Evolutionary conservation across 352 stramenopile genomes (phyloP).

Genomic region (Phytophthora hibernalis): DNA sequence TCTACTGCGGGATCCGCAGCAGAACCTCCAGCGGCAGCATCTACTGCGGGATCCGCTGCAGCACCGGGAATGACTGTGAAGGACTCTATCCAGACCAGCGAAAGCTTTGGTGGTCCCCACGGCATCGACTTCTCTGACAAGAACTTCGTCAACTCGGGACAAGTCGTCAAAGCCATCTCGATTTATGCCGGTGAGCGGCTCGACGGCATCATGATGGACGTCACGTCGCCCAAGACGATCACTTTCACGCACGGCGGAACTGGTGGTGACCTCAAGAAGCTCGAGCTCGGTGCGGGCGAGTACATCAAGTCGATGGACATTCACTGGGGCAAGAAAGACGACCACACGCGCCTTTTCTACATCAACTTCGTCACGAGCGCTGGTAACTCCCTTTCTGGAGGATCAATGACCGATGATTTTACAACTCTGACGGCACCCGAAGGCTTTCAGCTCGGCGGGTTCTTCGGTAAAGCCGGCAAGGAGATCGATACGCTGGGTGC

Average conservation of each 20-base stretch:
- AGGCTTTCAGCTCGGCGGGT: constrained; percentile 33
- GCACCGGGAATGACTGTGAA: constrained; percentile 22
- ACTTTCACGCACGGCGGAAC: constrained; percentile 34
- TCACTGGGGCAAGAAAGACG: too few relatives aligned
- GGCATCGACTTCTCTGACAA: constrained; percentile 36
- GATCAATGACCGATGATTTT: constrained; percentile 24
- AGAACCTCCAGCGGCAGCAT: not conserved
- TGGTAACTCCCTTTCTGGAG: constrained; percentile 27
- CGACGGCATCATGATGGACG: constrained; percentile 29
- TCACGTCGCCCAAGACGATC: constrained; percentile 16
- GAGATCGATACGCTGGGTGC: constrained; percentile 32
- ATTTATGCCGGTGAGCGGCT: constrained; percentile 30
- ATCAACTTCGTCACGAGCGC: constrained; percentile 34
- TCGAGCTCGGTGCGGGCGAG: constrained; percentile 14
- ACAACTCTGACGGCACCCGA: constrained; percentile 25
- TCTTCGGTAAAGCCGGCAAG: constrained; percentile 21
- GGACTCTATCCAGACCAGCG: constrained; percentile 27
- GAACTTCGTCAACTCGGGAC: constrained; percentile 33
- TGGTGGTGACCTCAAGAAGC: constrained; percentile 16
- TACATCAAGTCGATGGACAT: too few relatives aligned
- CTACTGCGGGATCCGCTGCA: not conserved
- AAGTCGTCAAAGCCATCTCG: constrained; percentile 27
- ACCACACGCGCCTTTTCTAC: constrained; percentile 2
- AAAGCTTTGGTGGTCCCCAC: not conserved
- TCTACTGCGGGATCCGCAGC: not conserved